phyloP scores from a whole-genome alignment of 2,329 filamentous ascomycete genomes.

The Trichoderma harzianum region DNA sequence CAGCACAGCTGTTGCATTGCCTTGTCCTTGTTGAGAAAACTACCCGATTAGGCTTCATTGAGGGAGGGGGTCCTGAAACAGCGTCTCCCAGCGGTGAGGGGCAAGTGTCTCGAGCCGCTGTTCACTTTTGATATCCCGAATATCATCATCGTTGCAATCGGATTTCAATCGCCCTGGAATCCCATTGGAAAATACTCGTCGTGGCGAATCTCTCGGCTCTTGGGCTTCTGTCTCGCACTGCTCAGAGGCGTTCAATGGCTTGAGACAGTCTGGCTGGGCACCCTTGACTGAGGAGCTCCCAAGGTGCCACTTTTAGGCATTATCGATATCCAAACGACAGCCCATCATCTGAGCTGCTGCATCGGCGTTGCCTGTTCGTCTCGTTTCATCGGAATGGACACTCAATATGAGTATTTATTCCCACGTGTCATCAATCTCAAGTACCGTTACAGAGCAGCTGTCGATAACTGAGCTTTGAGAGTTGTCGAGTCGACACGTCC shows the following conservation, averaged over 20 bases:
- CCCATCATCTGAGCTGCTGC: neutral
- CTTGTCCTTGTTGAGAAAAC: neutral
- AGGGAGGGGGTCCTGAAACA: neutral
- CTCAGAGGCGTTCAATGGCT: neutral
- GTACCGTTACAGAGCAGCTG: neutral
- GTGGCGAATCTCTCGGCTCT: too few relatives aligned
- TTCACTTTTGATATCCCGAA: neutral
- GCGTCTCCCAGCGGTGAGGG: constrained; percentile 20
- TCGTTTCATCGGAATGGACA: neutral
- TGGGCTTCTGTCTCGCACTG: neutral
- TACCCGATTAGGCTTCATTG: constrained; percentile 6
- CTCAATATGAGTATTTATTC: neutral
- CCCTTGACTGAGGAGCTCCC: neutral
- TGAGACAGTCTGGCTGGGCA: neutral
- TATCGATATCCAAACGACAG: neutral
- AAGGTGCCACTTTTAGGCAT: constrained; percentile 5
- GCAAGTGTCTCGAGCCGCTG: constrained; percentile 18
- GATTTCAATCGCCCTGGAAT: neutral
- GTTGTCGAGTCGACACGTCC: neutral
- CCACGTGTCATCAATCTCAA: neutral
- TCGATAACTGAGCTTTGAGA: neutral
- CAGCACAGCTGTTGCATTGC: neutral
- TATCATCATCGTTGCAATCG: neutral
- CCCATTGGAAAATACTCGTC: neutral
- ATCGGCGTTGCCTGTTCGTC: neutral